Evolutionary conservation across 2,329 filamentous ascomycete genomes (phyloP), one percentile per base, ranked within the genome.

Genomic region (Rutstroemia sydowiana): DNA sequence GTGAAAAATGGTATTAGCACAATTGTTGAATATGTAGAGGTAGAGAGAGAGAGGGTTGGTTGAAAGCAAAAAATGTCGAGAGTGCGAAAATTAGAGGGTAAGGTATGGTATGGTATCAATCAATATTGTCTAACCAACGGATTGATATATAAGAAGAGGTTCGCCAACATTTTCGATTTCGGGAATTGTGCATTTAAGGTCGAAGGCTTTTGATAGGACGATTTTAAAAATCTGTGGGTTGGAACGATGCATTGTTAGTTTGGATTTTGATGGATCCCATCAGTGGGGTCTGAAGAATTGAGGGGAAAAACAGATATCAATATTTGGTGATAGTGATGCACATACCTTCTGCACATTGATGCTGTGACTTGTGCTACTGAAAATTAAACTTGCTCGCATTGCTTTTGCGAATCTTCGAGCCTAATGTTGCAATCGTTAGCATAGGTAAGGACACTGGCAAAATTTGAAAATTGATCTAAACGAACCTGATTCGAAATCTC

Each of bases 101-200:
- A n/a, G n/a, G n/a, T n/a, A n/a, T 32, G 30, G 30, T 32, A 32
- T 32, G 30, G 13, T 32, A 32, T n/a, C 30, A 7, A 13, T 4
- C 32, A 13, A 34, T n/a, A n/a, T n/a, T 11, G 26, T 46, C 26
- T 51, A 51, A 51, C 48, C 42, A 47, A 66, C 65, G 43, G 81
- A 83, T 69, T 91, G 87, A 68, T 98, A 98, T 59, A 98, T 80
- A 43, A 98, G 78, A 46, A 98, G 77, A 20, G 93, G 93, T 71
- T 98, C 93, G 71, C 93, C 93, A 52, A 96, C 86, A 69, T 97
- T 95, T 72, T 96, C 92, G 70, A 98, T 97, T 71, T 98, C 93
- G 44, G 93, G 93, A 66, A 98, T 97, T 28, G 93, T 98, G 75
- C 93, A 98, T 70, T 96, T 96, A 53, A 98, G 79, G 69, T 98